Base-by-base conservation (phyloP, 2,329 filamentous ascomycete species). In the Teratosphaeria viscida region DNA sequence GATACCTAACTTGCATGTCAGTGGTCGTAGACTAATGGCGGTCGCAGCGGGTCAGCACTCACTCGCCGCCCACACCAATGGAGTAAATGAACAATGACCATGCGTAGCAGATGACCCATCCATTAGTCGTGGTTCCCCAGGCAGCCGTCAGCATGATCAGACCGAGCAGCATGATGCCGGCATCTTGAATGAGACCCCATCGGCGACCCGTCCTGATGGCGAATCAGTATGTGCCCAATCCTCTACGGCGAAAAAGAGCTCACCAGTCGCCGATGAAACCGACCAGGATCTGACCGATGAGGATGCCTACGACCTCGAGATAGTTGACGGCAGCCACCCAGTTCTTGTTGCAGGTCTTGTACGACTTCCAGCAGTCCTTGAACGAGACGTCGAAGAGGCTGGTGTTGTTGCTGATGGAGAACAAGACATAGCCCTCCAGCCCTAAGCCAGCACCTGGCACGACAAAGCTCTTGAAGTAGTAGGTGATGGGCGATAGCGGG, bases 21-120 rank as follows among this genome's bases (percentile, higher is more conserved):
- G 37, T 43, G 37, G 16, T 43, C 16, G 37, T 14, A 43, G 37
- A 43, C 16, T 5, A 5, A 5, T 5, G 16, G 10, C 37, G 16
- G 16, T 14, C 11, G 37, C 4, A 43, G 37, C 37, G 37, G 37
- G 37, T 43, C 91, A 67, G 16, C 16, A n/a, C 65, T 90, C 16
- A 43, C 37, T 43, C 37, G 37, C 37, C 90, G 66, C 89, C 89
- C 61, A 81, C 78, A 67, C 79, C 79, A 55, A 85, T 80, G 68
- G 86, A 84, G 73, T 91, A 92, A 77, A 96, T 88, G 79, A 95
- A 95, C 54, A 96, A 82, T 47, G 89, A 89, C 87, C 88, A 94
- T 61, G 87, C 88, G 72, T 96, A 96, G 80, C 90, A 95, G 70
- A 95, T 94, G 57, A 96, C 88, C 92, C 92, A 96, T 66, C 90